These are phyloP conservation scores for Dovyalis caffra DNA, from an alignment of 345 rosid species.

Conservation along the genomic window DNA sequence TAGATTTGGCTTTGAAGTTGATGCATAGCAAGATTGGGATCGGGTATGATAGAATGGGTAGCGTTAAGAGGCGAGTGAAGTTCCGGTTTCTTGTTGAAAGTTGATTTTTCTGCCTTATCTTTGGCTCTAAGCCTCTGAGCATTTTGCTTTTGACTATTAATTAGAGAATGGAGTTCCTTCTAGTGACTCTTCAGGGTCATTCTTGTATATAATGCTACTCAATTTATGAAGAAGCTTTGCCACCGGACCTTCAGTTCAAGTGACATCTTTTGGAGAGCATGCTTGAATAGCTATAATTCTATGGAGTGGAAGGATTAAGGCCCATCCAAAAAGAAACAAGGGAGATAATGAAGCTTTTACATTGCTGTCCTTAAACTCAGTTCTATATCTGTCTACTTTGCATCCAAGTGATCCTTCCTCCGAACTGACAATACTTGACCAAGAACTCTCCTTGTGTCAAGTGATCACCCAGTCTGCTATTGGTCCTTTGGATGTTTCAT, in stretches of 20 bases:
- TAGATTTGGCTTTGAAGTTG: slow-evolving; percentile 76
- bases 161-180: background rate
- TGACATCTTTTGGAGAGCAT: background rate
- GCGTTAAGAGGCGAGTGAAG: slow-evolving; percentile 70
- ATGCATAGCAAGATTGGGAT: slow-evolving; percentile 90
- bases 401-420: background rate
- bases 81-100: slow-evolving; percentile 56
- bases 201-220: background rate
- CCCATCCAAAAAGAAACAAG: background rate
- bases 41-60: slow-evolving; percentile 76
- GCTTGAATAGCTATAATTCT: background rate
- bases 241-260: background rate
- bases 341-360: background rate
- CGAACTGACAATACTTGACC: background rate
- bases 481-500: background rate
- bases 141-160: background rate
- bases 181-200: too few relatives aligned
- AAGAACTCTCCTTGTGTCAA: background rate
- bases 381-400: background rate
- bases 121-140: background rate
- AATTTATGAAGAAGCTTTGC: background rate
- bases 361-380: background rate
- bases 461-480: background rate
- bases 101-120: slow-evolving; percentile 17
- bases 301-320: background rate